Percentiles rank a stretch among this genome's conserved stretches.
These are phyloP conservation scores for Haplosporangium gracile DNA, from an alignment of 192 early-diverging fungal species.

Conservation along the genomic window DNA sequence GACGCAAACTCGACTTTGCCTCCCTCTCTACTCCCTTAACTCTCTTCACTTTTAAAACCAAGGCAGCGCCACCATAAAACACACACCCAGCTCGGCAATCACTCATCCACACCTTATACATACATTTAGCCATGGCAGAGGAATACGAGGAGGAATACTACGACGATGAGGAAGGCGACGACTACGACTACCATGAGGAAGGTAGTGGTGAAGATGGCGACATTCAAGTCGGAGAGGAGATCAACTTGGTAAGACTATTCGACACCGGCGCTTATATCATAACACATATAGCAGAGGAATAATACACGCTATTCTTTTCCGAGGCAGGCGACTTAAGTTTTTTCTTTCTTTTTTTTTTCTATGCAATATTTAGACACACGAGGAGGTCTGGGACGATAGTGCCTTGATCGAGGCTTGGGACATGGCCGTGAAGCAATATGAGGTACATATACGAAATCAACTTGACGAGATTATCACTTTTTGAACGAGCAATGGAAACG, in stretches of 20 bases:
- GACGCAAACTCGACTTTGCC: background rate
- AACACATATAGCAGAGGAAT: background rate
- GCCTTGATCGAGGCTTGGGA: constrained; percentile 76
- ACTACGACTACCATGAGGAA: constrained; percentile 7
- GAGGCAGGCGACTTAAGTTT: background rate
- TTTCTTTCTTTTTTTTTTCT: background rate
- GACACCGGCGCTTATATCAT: background rate
- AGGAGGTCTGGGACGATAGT: constrained; percentile 72
- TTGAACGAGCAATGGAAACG: too few relatives aligned
- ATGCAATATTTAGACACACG: constrained; percentile 32
- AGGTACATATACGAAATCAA: constrained; percentile 22
- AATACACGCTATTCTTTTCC: background rate
- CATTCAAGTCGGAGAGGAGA: constrained; percentile 40
- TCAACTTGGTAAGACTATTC: constrained; percentile 21
- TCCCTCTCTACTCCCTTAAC: background rate
- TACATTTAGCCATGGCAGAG: background rate
- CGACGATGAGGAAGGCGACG: constrained; percentile 1
- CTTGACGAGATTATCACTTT: background rate
- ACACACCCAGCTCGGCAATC: background rate
- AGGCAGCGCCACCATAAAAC: background rate
- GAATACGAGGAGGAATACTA: constrained; percentile 15
- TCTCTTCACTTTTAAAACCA: background rate
- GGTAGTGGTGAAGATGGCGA: constrained; percentile 5
- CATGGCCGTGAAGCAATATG: constrained; percentile 68
- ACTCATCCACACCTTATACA: background rate